A percentile compares a stretch with the other conserved stretches of the same genome.
These are phyloP conservation scores for Phytopythium montanum DNA, from an alignment of 352 stramenopile genomes.

Conservation along the genomic window DNA sequence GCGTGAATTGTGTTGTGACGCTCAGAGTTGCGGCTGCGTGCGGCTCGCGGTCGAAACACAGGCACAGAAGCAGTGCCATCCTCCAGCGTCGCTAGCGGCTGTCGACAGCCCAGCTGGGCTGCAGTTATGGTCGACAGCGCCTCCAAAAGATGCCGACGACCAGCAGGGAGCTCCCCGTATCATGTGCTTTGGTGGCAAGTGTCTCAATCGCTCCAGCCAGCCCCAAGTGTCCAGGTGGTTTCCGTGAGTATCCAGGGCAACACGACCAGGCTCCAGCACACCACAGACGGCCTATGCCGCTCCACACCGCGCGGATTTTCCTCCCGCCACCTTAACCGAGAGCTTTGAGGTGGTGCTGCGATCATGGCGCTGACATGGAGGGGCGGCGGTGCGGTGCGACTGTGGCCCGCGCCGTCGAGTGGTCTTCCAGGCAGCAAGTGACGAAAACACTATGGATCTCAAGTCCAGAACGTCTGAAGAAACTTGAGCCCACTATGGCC, in stretches of 20 bases:
- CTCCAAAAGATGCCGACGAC: neutral
- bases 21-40: neutral
- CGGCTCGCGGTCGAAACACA: neutral
- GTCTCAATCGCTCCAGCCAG: slow-evolving; percentile 1
- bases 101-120: neutral
- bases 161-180: neutral
- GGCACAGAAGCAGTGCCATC: neutral
- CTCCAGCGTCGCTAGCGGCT: neutral
- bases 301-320: slow-evolving; percentile 1
- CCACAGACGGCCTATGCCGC: neutral
- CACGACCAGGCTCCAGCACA: neutral
- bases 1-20: slow-evolving; percentile 6
- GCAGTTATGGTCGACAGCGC: neutral
- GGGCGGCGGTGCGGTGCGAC: slow-evolving; percentile 5
- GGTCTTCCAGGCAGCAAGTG: neutral
- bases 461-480: neutral
- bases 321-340: neutral
- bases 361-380: neutral
- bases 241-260: neutral
- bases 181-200: neutral
- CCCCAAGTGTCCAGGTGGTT: slow-evolving; percentile 1
- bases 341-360: neutral
- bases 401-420: slow-evolving; percentile 5
- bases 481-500: neutral
- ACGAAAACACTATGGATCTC: neutral